Conservation (phyloP, 2,329 filamentous ascomycete species). For the Arthrobotrys musiformis region DNA sequence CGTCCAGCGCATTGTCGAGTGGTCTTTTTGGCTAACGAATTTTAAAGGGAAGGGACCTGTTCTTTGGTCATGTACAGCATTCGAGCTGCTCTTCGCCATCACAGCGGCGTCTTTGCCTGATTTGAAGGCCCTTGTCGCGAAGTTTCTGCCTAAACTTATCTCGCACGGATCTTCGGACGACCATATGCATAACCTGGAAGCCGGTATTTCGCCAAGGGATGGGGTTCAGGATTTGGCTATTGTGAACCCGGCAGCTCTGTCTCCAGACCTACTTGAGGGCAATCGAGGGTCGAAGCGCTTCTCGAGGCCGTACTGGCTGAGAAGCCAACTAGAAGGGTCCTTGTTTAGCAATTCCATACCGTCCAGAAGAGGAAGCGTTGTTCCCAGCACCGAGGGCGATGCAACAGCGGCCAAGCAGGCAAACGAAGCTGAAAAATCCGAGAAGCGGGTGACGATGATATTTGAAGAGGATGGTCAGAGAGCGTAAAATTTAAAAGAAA, state of each 20-base stretch:
- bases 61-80: constrained; percentile 24
- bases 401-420: neutral
- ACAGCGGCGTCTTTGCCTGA: constrained; percentile 30
- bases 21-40: neutral
- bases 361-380: constrained; percentile 19
- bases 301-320: constrained; percentile 25
- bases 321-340: constrained; percentile 23
- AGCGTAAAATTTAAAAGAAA: too few species aligned
- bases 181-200: constrained; percentile 16
- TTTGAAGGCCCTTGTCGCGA: constrained; percentile 8
- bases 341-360: constrained; percentile 13
- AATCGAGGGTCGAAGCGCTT: constrained; percentile 18
- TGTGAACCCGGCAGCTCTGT: constrained; percentile 21
- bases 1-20: too few species aligned
- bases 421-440: neutral
- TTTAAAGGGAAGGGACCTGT: constrained; percentile 22
- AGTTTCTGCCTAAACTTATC: constrained; percentile 4
- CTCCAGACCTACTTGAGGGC: neutral
- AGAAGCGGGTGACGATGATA: constrained; percentile 30
- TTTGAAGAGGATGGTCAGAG: constrained; percentile 26
- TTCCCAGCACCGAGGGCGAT: constrained; percentile 7
- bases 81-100: constrained; percentile 27
- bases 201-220: neutral
- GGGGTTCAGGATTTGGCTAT: constrained; percentile 1
- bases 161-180: constrained; percentile 3